Base-by-base conservation (phyloP, 176 grass and related monocot species). In the Stipa capillata region DNA sequence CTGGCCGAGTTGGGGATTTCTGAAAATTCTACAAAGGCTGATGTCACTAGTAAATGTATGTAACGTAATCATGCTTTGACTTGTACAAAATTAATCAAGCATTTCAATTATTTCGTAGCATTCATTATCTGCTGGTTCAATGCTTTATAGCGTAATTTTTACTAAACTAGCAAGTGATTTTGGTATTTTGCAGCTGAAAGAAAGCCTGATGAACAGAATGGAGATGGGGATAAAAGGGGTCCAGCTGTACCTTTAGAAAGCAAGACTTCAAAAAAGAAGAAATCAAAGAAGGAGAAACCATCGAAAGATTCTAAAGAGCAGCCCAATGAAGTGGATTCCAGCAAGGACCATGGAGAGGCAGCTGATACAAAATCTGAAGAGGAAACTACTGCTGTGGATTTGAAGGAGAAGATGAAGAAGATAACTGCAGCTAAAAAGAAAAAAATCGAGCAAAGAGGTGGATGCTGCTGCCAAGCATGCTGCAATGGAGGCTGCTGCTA, bases 361-460 rank as follows among this genome's bases (percentile, higher is more conserved):
- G 44, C 43, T n/a, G 65, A 42, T 40, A 69, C 49, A 47, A 88
- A 85, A 31, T 39, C 65, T 34, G 79, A 74, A 55, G 84, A 86
- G 35, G 82, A 86, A 73, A 52, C 81, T 39, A 72, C 79, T 37
- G 59, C 77, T 33, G 78, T 76, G 36, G 85, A 88, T 57, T 44
- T 90, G 56, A 90, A 85, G 78, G 91, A 90, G 67, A 83, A 89
- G 57, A 59, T 88, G 51, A 90, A 93, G 81, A 93, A 88, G 87
- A 40, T 88, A 76, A 73, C 91, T 65, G 70, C 81, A 17, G 43
- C 67, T 34, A 93, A 85, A 75, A 93, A 90, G 77, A 90, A 93
- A 78, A n/a, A 93, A 85, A 76, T 77, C 68, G 14, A 84, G 33
- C 52, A 93, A 83, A 79, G 91, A 93, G 58, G 63, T 87, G 65